Evolutionary conservation across 768 basidiomycete genomes (phyloP), one percentile per base, ranked within the genome.

Genomic region (Pulveroboletus sp.): DNA sequence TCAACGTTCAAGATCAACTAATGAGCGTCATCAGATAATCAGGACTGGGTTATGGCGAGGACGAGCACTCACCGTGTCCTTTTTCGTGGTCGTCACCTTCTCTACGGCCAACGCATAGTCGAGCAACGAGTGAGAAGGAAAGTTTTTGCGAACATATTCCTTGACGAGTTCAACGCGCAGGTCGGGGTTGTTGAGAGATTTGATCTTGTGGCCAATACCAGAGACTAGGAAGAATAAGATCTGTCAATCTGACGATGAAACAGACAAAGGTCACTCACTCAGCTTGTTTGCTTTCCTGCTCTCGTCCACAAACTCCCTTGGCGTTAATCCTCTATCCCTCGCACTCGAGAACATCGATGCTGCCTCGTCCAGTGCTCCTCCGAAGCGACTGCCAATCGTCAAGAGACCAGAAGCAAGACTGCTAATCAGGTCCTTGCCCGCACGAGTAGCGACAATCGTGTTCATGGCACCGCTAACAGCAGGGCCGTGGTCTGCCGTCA

Each of bases 121-220:
- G 60, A 95, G 82, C 57, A 95, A 76, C 57, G 81, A 83, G 74
- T 94, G 93, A 63, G 84, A 86, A 4, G 95, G 95, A 90, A 99
- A 99, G 79, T 95, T 74, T 74, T 95, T 93, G 74, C 67, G 75
- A 52, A 95, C 95, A 61, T 89, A 99, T 74, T 94, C 92, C 80
- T 97, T 96, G 47, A 92, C 90, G 52, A 93, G 85, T 73, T 91
- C 87, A 54, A 93, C 89, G 66, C 89, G 89, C 40, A 91, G 77
- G 77, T 93, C 91, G 42, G 91, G 92, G 81, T 94, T 94, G 73
- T 91, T 93, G 57, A 93, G 89, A 57, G 87, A 92, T 84, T 99
- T 99, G 79, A 99, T 96, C 82, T 98, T 98, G 85, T 99, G 95
- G 40, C 95, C 95, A 58, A 99, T 99, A 77, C 95, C 95, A 58